Evolutionary conservation across 2,329 filamentous ascomycete species (phyloP), one percentile per base, ranked within the genome.

Genomic region (Nemania bipapillata): DNA sequence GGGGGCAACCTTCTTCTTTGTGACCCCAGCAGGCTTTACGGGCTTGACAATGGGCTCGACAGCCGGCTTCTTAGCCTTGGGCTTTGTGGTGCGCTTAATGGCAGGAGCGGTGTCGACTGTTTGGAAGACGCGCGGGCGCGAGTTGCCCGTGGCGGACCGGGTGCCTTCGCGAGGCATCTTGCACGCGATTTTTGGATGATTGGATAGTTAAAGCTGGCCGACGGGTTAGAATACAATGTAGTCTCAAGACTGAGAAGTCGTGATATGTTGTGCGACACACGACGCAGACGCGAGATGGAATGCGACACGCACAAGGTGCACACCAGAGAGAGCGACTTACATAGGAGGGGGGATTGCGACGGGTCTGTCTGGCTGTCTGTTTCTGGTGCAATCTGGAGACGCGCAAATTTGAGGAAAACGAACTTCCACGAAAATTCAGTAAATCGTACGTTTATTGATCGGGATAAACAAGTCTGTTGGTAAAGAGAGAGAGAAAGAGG

Each of bases 111-210:
- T 84, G 76, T 86, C 84, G 74, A 86, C 76, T 52, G 81, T 79
- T 68, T 80, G 77, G 76, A 87, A 83, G 76, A 87, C 79, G 75
- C 86, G 84, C 69, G 86, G 85, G 77, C 82, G 83, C 70, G 84
- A 83, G 79, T 84, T 83, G 81, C 84, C 84, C 40, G 84, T 86
- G 73, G 79, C 78, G 57, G 85, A 86, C 77, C 84, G 83, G 62
- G 84, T 86, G 72, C 83, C 83, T 80, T 85, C 84, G 75, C 83
- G 83, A 73, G 81, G 78, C 84, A 86, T 86, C 67, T 73, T 72
- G 70, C 57, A 61, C 37, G 52, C 47, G 59, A 53, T 37, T 8
- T 17, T 4, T 26, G 15, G 53, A 22, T 20, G 65, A 68, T 58
- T 63, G 53, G 60, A 50, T 12, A 35, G 35, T 42, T 52, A 65